These are phyloP conservation scores for Globisporangium nodosum DNA, from an alignment of 352 stramenopile species.

Conservation along the genomic window DNA sequence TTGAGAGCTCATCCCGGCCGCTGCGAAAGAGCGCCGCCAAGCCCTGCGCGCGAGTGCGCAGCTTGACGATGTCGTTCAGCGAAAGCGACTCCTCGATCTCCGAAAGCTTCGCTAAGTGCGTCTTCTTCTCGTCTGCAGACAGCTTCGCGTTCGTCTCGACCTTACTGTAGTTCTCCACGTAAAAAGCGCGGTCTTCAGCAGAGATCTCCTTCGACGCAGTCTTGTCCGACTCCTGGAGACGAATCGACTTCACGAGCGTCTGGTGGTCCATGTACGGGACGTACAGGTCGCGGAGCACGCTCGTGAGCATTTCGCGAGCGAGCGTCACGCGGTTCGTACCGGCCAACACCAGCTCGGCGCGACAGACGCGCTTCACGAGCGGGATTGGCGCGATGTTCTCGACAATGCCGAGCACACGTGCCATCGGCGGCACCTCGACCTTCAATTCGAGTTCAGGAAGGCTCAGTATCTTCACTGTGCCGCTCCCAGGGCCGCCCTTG, in stretches of 20 bases:
- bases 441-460: slow-evolving; percentile 39
- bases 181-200: slow-evolving; percentile 45
- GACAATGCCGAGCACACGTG: slow-evolving; percentile 49
- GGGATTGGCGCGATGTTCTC: slow-evolving; percentile 46
- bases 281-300: slow-evolving; percentile 45
- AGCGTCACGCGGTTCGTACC: slow-evolving; percentile 37
- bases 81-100: slow-evolving; percentile 37
- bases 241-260: slow-evolving; percentile 42
- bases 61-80: slow-evolving; percentile 40
- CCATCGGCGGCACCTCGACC: slow-evolving; percentile 48
- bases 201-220: slow-evolving; percentile 28
- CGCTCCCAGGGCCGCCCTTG: slow-evolving; percentile 18
- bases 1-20: slow-evolving; percentile 32
- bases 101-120: slow-evolving; percentile 26
- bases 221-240: slow-evolving; percentile 36
- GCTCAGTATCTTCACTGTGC: slow-evolving; percentile 23
- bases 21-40: slow-evolving; percentile 38
- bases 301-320: slow-evolving; percentile 33
- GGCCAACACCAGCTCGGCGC: slow-evolving; percentile 33
- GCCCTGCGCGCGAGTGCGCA: slow-evolving; percentile 31
- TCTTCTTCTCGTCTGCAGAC: slow-evolving; percentile 37
- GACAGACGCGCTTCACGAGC: slow-evolving; percentile 30
- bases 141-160: slow-evolving; percentile 36
- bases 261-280: slow-evolving; percentile 55
- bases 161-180: slow-evolving; percentile 42